Evolutionary conservation across 495 filamentous ascomycete species (phyloP).

Genomic region (Hypoxylon rickii): DNA sequence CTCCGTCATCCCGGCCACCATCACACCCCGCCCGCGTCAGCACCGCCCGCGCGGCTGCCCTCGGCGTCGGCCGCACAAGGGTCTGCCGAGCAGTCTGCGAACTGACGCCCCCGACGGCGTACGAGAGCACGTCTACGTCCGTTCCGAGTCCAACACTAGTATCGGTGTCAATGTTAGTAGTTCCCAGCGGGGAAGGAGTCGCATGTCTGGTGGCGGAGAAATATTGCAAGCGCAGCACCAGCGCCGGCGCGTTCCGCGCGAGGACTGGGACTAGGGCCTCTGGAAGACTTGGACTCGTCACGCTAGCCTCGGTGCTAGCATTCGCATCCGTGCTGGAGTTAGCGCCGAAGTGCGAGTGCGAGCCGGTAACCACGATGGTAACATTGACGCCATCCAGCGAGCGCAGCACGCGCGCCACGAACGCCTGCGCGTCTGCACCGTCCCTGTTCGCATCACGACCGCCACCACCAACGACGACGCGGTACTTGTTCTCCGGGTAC

Average conservation of each 20-base stretch:
- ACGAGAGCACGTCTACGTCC: conserved; percentile 34
- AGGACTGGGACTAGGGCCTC: conserved; percentile 24
- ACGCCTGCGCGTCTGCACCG: background rate
- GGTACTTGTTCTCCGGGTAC: conserved; percentile 42
- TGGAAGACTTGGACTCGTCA: conserved; percentile 6
- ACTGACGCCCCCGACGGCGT: conserved; percentile 30
- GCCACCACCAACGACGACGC: conserved; percentile 29
- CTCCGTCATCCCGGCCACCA: background rate
- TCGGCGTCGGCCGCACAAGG: conserved; percentile 27
- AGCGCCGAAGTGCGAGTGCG: too few species aligned
- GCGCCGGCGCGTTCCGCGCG: conserved; percentile 20
- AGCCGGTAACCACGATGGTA: conserved; percentile 30
- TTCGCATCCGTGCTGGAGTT: conserved; percentile 16
- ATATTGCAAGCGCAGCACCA: conserved; percentile 23
- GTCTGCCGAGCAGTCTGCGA: conserved; percentile 17
- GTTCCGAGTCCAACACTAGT: too few species aligned
- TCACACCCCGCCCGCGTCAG: conserved; percentile 38
- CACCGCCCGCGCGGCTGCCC: conserved; percentile 29
- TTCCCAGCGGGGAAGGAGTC: too few species aligned
- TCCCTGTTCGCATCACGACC: background rate
- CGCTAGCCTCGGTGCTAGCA: background rate
- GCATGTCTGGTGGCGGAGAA: background rate
- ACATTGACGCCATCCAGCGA: conserved; percentile 33
- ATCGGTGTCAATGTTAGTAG: too few species aligned
- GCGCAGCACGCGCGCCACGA: conserved; percentile 6